A percentile compares a stretch with the other conserved stretches of the same genome.
Conservation (phyloP, 805 yeast genomes). For the Candida ipomoeae region DNA sequence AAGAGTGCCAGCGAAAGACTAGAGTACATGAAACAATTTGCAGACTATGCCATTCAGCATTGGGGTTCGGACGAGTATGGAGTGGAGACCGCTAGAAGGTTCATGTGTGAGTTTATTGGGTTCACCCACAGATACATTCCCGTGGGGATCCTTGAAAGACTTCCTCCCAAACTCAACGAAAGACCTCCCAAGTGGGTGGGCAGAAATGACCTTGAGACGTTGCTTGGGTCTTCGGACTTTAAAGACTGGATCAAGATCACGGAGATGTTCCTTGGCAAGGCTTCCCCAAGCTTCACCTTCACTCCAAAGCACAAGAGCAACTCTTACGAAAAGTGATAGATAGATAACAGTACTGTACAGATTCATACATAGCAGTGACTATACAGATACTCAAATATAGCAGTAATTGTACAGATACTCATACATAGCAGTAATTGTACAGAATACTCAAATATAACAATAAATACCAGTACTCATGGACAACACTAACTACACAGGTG, state of each 20-base stretch:
- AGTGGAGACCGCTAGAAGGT: slow-evolving; percentile 79
- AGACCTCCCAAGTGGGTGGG: slow-evolving; percentile 94
- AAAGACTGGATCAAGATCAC: slow-evolving; percentile 94
- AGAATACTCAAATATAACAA: too few species aligned
- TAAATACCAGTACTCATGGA: too few species aligned
- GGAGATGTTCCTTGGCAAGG: slow-evolving; percentile 92
- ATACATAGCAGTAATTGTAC: too few species aligned
- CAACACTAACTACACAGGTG: not conserved
- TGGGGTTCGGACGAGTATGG: slow-evolving; percentile 99
- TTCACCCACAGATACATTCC: slow-evolving; percentile 95
- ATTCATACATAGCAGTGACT: too few species aligned
- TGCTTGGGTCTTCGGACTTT: slow-evolving; percentile 79
- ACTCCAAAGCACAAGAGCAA: slow-evolving; percentile 95
- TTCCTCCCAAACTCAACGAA: slow-evolving; percentile 87
- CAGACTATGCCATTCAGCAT: slow-evolving; percentile 82
- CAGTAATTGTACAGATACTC: too few species aligned
- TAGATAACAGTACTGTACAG: too few species aligned
- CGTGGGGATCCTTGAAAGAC: slow-evolving; percentile 81
- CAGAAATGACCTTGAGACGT: slow-evolving; percentile 86
- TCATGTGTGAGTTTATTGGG: slow-evolving; percentile 88
- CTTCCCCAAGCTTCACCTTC: slow-evolving; percentile 68
- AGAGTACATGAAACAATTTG: slow-evolving; percentile 63
- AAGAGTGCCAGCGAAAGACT: slow-evolving; percentile 88
- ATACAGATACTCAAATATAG: too few species aligned
- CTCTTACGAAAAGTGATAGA: slow-evolving; percentile 39